A percentile compares a stretch with the other conserved stretches of the same genome.
phyloP scores from a whole-genome alignment of 495 filamentous ascomycete genomes.

The Rhypophila decipiens region DNA sequence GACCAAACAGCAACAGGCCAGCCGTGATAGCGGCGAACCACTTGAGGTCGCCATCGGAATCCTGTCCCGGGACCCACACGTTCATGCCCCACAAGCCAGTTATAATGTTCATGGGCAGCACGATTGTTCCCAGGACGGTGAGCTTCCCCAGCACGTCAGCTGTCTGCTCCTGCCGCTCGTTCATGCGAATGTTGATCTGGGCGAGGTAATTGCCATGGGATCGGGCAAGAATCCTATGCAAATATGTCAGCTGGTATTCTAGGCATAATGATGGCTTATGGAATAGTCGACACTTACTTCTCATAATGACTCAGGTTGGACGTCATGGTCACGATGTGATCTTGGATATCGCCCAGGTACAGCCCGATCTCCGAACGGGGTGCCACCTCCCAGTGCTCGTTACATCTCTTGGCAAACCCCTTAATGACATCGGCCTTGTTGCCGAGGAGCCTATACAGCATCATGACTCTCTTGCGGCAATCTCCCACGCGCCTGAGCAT shows the following conservation, averaged over 20 bases:
- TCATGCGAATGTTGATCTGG: slow-evolving; percentile 89
- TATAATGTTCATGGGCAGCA: slow-evolving; percentile 96
- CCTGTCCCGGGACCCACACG: slow-evolving; percentile 87
- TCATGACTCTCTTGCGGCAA: slow-evolving; percentile 95
- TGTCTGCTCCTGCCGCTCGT: slow-evolving; percentile 93
- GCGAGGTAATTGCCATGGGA: slow-evolving; percentile 96
- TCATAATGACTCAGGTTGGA: slow-evolving; percentile 92
- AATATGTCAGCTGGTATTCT: slow-evolving; percentile 3
- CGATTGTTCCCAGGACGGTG: slow-evolving; percentile 92
- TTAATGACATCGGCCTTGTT: slow-evolving; percentile 99
- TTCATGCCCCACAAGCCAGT: slow-evolving; percentile 99
- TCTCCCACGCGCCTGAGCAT: slow-evolving; percentile 89
- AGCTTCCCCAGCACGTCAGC: slow-evolving; percentile 90
- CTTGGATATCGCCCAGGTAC: slow-evolving; percentile 95
- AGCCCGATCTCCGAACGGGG: slow-evolving; percentile 91
- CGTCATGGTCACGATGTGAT: slow-evolving; percentile 98
- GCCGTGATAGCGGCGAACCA: slow-evolving; percentile 66
- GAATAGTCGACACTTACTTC: slow-evolving; percentile 53
- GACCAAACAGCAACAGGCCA: slow-evolving; percentile 68
- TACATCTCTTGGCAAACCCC: slow-evolving; percentile 97
- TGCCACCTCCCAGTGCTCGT: slow-evolving; percentile 95
- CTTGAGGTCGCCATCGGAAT: slow-evolving; percentile 44
- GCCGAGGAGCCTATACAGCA: slow-evolving; percentile 79
- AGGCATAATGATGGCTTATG: slow-evolving; percentile 11
- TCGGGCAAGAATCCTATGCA: slow-evolving; percentile 70